Evolutionary conservation across 768 basidiomycete genomes (phyloP).

Genomic region (Boletus subparvulus): DNA sequence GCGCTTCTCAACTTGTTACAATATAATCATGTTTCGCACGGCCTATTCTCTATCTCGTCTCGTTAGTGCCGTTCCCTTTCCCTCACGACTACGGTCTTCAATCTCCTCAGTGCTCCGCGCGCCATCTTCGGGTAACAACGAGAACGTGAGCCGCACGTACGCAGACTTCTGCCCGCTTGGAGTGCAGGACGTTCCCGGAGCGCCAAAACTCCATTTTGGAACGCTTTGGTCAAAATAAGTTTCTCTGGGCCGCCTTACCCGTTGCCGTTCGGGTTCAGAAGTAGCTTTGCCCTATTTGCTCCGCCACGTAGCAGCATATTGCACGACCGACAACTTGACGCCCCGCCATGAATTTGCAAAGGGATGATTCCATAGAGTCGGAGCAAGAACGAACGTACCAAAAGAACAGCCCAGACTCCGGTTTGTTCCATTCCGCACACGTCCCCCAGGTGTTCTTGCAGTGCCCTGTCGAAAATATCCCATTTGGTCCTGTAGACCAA

Average conservation of each 20-base stretch:
- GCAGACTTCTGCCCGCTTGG: conserved; percentile 62
- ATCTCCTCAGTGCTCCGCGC: conserved; percentile 61
- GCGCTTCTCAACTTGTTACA: not conserved
- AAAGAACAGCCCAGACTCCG: conserved; percentile 83
- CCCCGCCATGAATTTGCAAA: conserved; percentile 7
- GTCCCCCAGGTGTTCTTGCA: conserved; percentile 67
- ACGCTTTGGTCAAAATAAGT: conserved; percentile 66
- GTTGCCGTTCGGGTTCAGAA: conserved; percentile 35
- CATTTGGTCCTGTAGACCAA: conserved; percentile 63
- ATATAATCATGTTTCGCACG: not conserved
- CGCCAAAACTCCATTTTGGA: conserved; percentile 74
- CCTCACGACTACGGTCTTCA: conserved; percentile 38
- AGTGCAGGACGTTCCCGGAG: conserved; percentile 71
- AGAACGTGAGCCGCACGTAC: conserved; percentile 76
- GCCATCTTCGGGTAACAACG: conserved; percentile 60
- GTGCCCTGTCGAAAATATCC: conserved; percentile 68
- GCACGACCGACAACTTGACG: not conserved
- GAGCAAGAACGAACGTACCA: conserved; percentile 46
- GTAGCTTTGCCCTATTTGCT: conserved; percentile 55
- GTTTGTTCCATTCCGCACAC: conserved; percentile 63
- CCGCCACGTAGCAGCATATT: not conserved
- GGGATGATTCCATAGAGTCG: not conserved
- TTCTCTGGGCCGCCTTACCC: conserved; percentile 58
- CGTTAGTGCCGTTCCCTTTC: conserved; percentile 8
- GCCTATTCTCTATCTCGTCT: not conserved